Conservation (phyloP, 2,329 filamentous ascomycete genomes). For the Fusarium albosuccineum region DNA sequence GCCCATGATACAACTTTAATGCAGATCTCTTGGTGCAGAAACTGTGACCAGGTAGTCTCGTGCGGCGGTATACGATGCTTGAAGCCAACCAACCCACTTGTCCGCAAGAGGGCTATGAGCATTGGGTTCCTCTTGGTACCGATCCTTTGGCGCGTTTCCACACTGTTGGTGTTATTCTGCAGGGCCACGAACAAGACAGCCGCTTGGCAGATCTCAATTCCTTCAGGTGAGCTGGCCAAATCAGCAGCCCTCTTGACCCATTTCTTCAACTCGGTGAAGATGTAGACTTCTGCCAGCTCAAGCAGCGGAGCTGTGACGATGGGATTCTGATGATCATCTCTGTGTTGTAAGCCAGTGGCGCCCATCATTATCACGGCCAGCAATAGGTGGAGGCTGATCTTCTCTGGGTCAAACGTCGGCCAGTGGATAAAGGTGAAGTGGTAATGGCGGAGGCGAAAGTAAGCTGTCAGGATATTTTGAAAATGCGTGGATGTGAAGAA, state of each 20-base stretch:
- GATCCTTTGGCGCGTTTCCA: conserved; percentile 14
- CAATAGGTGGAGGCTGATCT: conserved; percentile 14
- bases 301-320: background rate
- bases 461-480: background rate
- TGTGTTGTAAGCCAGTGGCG: conserved; percentile 9
- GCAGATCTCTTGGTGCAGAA: conserved; percentile 28
- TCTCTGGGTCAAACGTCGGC: conserved; percentile 33
- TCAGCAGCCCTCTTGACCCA: background rate
- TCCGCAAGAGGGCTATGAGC: conserved; percentile 17
- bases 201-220: conserved; percentile 32
- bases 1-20: conserved; percentile 34
- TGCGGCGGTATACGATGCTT: background rate
- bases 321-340: accelerated
- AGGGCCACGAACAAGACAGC: conserved; percentile 19
- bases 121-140: conserved; percentile 18
- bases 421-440: conserved; percentile 26
- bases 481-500: conserved; percentile 25
- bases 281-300: conserved; percentile 26
- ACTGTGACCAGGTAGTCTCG: conserved; percentile 6
- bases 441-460: conserved; percentile 27
- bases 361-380: conserved; percentile 16
- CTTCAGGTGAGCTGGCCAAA: conserved; percentile 1
- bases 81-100: background rate
- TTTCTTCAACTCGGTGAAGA: conserved; percentile 22
- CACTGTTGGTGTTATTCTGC: conserved; percentile 14